Evolutionary conservation across 2,329 filamentous ascomycete genomes (phyloP), one percentile per base, ranked within the genome.

Genomic region (Aspergillus fijiensis): DNA sequence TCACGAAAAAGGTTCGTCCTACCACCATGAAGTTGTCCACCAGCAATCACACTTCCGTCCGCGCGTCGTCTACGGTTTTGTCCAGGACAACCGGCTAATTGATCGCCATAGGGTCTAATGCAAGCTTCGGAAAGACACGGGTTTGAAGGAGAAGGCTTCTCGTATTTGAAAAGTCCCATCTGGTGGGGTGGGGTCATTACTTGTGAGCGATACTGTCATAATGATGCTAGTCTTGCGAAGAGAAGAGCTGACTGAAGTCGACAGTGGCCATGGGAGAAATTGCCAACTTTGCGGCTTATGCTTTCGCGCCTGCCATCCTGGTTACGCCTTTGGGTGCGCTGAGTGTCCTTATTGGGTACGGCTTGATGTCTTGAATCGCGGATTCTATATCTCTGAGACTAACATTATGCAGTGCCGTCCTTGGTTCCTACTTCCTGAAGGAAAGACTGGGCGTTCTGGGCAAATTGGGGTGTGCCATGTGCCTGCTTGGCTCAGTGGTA

Each of bases 261-360:
- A 53, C 60, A 96, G 92, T 99, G 86, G 90, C 92, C 62, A 79
- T 96, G 49, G 95, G 95, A 72, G 95, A 99, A 79, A 82, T 97
- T 60, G 96, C 92, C 79, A 99, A 99, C 78, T 99, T 99, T 75
- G 93, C 93, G 54, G 95, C 95, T 63, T 99, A 99, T 75, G 95
- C 95, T 7, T 99, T 98, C 78, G 95, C 95, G 66, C 95, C 95
- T 47, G 96, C 95, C n/a, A 99, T 99, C 77, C 84, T 99, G 56
- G 95, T 99, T 47, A 99, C 95, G 5, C 95, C 95, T 27, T 82
- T 99, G 25, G 95, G 95, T 63, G 95, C 95, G 58, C 84, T 99
- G 63, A 95, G 91, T 73, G 96, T 99, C 60, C 82, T 99, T 66
- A 97, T 99, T 71, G 95, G 85, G 83, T 85, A 72, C 62, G 81